Conservation (phyloP, 2,329 filamentous ascomycete species). For the Moelleriella libera region DNA sequence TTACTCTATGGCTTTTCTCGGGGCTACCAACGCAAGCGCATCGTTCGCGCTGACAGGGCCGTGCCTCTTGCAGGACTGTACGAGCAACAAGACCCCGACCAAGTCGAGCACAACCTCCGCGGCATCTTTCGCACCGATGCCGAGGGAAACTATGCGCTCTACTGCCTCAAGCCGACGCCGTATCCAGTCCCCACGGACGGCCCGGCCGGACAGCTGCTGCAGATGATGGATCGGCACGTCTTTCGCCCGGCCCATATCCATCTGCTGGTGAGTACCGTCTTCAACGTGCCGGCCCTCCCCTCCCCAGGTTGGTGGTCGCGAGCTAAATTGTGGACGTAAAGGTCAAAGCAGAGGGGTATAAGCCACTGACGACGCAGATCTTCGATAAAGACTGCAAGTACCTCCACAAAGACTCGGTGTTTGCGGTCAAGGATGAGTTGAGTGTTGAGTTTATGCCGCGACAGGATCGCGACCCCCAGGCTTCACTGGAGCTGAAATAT, state of each 20-base stretch:
- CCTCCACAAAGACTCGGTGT: constrained; percentile 37
- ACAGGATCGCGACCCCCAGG: constrained; percentile 24
- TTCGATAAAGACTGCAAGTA: constrained; percentile 56
- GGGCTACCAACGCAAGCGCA: background rate
- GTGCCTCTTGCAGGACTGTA: constrained; percentile 25
- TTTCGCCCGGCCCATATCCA: constrained; percentile 47
- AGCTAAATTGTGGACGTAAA: constrained; percentile 1
- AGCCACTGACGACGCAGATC: constrained; percentile 57
- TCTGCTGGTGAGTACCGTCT: constrained; percentile 28
- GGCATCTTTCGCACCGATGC: constrained; percentile 56
- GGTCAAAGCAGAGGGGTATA: constrained; percentile 42
- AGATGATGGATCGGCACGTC: constrained; percentile 38
- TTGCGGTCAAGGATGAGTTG: constrained; percentile 38
- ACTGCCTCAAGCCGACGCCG: constrained; percentile 45
- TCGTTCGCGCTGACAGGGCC: background rate
- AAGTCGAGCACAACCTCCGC: constrained; percentile 60
- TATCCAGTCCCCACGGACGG: constrained; percentile 38
- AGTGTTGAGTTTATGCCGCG: constrained; percentile 25
- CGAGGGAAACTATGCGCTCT: constrained; percentile 48
- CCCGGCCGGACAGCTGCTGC: constrained; percentile 36
- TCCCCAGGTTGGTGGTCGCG: too few relatives aligned
- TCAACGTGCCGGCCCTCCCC: too few relatives aligned
- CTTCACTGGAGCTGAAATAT: constrained; percentile 45
- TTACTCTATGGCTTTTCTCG: too few relatives aligned
- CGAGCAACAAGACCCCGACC: constrained; percentile 59